phyloP scores from a whole-genome alignment of 1,284 basidiomycete species.

The Puccinia triticina region DNA sequence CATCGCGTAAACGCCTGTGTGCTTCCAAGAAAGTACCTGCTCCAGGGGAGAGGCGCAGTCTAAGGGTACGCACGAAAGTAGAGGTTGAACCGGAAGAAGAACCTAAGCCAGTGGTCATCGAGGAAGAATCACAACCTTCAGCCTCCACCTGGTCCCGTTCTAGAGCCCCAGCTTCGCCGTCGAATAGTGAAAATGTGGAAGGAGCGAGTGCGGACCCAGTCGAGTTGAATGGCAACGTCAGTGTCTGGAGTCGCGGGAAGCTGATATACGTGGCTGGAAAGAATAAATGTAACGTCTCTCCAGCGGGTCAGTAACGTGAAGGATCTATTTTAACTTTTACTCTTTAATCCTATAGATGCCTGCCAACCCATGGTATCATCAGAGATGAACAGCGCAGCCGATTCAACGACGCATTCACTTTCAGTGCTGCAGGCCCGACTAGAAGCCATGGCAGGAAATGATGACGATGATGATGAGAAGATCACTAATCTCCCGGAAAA shows the following conservation, averaged over 20 bases:
- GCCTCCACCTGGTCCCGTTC: conserved; percentile 48
- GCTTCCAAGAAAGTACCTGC: conserved; percentile 13
- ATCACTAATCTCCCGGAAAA: neutral
- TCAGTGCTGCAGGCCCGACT: conserved; percentile 12
- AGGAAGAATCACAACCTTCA: conserved; percentile 35
- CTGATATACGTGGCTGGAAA: conserved; percentile 47
- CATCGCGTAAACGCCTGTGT: conserved; percentile 1
- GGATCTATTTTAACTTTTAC: neutral
- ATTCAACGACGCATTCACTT: conserved; percentile 8
- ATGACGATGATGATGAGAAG: conserved; percentile 17
- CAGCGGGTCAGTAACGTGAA: neutral
- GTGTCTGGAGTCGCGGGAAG: conserved; percentile 51
- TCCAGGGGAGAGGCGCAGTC: conserved; percentile 41
- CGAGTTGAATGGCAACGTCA: conserved; percentile 26
- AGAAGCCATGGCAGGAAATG: conserved; percentile 19
- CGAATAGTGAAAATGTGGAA: conserved; percentile 37
- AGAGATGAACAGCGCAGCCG: neutral
- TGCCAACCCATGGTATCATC: neutral
- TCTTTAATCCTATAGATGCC: conserved; percentile 6
- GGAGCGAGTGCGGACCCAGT: neutral
- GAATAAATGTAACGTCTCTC: conserved; percentile 44
- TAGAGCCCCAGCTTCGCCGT: conserved; percentile 13
- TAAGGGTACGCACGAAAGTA: conserved; percentile 32
- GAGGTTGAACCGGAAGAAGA: conserved; percentile 40
- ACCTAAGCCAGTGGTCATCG: conserved; percentile 8